Percentiles rank a stretch among this genome's conserved stretches.
These are phyloP conservation scores for Glarea lozoyensis DNA, from an alignment of 495 filamentous ascomycete genomes.

Conservation along the genomic window DNA sequence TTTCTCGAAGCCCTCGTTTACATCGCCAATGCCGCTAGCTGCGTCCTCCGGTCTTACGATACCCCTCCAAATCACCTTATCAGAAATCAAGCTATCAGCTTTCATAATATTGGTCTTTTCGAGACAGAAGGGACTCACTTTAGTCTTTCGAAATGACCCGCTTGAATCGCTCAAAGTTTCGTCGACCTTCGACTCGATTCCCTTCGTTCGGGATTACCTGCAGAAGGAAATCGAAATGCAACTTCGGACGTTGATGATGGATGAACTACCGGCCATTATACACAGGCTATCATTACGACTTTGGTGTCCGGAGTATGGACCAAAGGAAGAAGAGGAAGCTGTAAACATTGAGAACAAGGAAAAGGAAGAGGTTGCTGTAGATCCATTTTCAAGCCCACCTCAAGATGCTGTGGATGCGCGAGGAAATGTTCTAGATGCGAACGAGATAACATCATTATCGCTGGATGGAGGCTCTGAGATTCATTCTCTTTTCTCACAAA, in stretches of 20 bases:
- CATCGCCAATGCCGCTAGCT: constrained; percentile 86
- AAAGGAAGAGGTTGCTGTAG: constrained; percentile 39
- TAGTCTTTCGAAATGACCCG: constrained; percentile 97
- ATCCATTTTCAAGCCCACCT: constrained; percentile 73
- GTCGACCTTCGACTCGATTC: constrained; percentile 97
- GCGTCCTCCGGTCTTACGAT: constrained; percentile 91
- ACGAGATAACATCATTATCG: constrained; percentile 64
- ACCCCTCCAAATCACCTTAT: constrained; percentile 90
- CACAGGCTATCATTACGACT: constrained; percentile 83
- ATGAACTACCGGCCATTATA: constrained; percentile 92
- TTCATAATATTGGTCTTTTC: constrained; percentile 98
- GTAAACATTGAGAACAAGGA: constrained; percentile 10
- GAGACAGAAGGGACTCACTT: constrained; percentile 87
- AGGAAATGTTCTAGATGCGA: constrained; percentile 65
- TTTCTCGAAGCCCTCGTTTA: constrained; percentile 81
- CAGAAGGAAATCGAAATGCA: constrained; percentile 97
- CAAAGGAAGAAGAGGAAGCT: constrained; percentile 45
- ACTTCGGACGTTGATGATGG: constrained; percentile 87
- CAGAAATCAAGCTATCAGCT: constrained; percentile 92
- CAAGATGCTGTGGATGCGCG: constrained; percentile 67
- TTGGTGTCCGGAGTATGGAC: constrained; percentile 81
- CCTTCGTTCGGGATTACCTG: constrained; percentile 93
- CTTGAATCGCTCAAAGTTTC: constrained; percentile 97
- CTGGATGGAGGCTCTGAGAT: constrained; percentile 67
- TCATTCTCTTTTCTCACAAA: constrained; percentile 82